Base-by-base conservation (phyloP, 2,329 filamentous ascomycete genomes). In the Nannizziopsis arthrosporioides region DNA sequence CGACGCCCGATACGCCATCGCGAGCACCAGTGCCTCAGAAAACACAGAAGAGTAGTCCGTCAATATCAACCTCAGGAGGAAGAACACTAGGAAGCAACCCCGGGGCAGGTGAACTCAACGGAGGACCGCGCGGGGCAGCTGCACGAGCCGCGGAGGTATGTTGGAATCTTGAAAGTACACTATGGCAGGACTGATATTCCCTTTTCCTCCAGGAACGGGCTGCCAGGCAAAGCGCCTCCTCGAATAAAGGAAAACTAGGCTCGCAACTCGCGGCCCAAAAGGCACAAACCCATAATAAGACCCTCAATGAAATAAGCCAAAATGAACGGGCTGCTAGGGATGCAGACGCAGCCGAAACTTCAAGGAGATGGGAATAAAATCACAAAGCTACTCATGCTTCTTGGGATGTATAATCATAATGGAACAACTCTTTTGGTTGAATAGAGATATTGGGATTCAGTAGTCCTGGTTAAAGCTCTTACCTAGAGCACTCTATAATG, bases 121-220 rank as follows among this genome's bases (percentile, higher is more conserved):
- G 71, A 15, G 81, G 89, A 61, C 82, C 86, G 31, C 75, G 82
- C 50, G 74, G 72, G 48, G 84, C 80, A 51, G 89, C 89, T 3
- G 87, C 86, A 0, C 77, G 79, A 55, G 89, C 88, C 45, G 89
- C 89, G 51, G 85, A 93, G 81, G 88, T 93, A 65, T 62, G 79
- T 70, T 55, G 18, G 11, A 17, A 32, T 38, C 2, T 27, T 27
- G 3, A 27, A 7, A 27, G 22, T 27, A 27, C 7, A 27, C 7
- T 27, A 27, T 27, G 22, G 3, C 22, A 27, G 22, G 22, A 27
- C 22, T 27, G 7, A 27, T 27, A 3, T 27, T 27, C 22, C 4
- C 7, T 30, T 44, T 36, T 12, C 1, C 3, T 47, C 5, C 47
- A 88, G 84, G 81, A 82, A 61, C 77, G 85, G 54, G 80, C 80